phyloP scores from a whole-genome alignment of 2,329 filamentous ascomycete species.

The Penicillium sp. region DNA sequence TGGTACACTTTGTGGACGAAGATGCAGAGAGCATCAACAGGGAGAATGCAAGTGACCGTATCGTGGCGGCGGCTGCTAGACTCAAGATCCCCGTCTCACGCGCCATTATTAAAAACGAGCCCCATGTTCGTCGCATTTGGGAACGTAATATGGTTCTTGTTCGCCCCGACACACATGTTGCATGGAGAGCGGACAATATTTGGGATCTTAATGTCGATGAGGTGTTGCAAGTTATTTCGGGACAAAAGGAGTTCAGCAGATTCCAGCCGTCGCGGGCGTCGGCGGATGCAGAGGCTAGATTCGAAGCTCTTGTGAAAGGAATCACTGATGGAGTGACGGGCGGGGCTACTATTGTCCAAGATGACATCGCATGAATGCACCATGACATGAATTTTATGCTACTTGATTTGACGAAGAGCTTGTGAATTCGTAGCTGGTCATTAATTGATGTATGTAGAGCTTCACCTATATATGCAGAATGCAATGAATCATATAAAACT shows the following conservation, averaged over 20 bases:
- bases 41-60: neutral
- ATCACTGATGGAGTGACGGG: slow-evolving; percentile 1
- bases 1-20: slow-evolving; percentile 12
- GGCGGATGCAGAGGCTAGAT: neutral
- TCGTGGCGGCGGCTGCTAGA: neutral
- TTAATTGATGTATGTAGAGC: neutral
- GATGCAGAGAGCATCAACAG: neutral
- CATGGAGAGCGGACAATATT: slow-evolving; percentile 2
- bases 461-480: neutral
- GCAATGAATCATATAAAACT: neutral
- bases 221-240: neutral
- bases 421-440: neutral
- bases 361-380: slow-evolving; percentile 2
- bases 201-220: slow-evolving; percentile 1
- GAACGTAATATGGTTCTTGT: slow-evolving; percentile 3
- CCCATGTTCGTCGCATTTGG: slow-evolving; percentile 3
- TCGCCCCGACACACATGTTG: slow-evolving; percentile 1
- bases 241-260: slow-evolving; percentile 1
- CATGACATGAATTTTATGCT: neutral
- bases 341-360: neutral
- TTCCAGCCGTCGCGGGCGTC: neutral
- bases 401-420: neutral
- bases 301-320: neutral
- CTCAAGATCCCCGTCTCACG: neutral
- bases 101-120: neutral